A percentile compares a stretch with the other conserved stretches of the same genome.
Evolutionary conservation across 2,329 filamentous ascomycete species (phyloP).

Genomic region (Coleophoma cylindrospora): DNA sequence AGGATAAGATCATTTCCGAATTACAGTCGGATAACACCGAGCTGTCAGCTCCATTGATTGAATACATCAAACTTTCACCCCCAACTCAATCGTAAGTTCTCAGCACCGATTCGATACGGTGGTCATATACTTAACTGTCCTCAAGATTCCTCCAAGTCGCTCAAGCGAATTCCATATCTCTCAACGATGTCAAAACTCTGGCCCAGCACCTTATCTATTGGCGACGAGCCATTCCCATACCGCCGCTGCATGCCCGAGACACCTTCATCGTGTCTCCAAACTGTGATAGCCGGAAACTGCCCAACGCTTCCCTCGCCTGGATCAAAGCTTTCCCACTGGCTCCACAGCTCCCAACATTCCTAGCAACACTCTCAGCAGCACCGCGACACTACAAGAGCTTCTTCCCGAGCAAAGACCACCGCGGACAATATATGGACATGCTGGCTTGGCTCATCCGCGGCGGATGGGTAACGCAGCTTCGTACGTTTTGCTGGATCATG

Average conservation of each 20-base stretch:
- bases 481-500: constrained; percentile 85
- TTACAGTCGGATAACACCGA: constrained; percentile 75
- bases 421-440: constrained; percentile 83
- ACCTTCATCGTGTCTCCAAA: constrained; percentile 91
- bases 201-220: constrained; percentile 94
- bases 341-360: constrained; percentile 77
- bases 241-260: constrained; percentile 83
- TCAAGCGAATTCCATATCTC: constrained; percentile 65
- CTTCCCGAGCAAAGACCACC: constrained; percentile 83
- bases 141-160: constrained; percentile 59
- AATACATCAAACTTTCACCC: constrained; percentile 73
- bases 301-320: constrained; percentile 66
- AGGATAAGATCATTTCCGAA: constrained; percentile 66
- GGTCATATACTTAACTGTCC: constrained; percentile 13
- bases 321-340: constrained; percentile 76
- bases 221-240: constrained; percentile 87
- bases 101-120: constrained; percentile 28
- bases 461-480: constrained; percentile 90
- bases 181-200: constrained; percentile 78
- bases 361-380: constrained; percentile 74
- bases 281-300: constrained; percentile 69
- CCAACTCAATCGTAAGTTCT: constrained; percentile 50
- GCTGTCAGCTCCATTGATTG: constrained; percentile 71
- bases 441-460: constrained; percentile 89
- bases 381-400: constrained; percentile 80